These are phyloP conservation scores for Yarrowia alimentaria DNA, from an alignment of 805 yeast species.

Conservation along the genomic window DNA sequence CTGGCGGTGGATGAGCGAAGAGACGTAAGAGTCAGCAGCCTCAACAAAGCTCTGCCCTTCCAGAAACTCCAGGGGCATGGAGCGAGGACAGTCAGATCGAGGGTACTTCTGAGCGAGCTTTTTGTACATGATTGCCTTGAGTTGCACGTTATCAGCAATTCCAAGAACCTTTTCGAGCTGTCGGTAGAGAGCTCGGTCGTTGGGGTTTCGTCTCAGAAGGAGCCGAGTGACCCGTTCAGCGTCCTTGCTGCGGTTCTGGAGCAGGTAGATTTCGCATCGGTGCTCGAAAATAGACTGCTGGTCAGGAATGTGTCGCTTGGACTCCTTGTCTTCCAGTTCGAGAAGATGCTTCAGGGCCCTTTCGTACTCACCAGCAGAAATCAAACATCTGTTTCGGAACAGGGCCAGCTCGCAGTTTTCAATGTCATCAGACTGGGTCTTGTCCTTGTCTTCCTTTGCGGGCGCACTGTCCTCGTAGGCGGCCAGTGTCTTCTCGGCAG, in stretches of 20 bases:
- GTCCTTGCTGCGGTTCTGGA: slow-evolving; percentile 56
- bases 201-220: slow-evolving; percentile 82
- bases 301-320: slow-evolving; percentile 51
- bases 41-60: slow-evolving; percentile 49
- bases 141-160: slow-evolving; percentile 46
- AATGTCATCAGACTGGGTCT: slow-evolving; percentile 47
- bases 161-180: slow-evolving; percentile 65
- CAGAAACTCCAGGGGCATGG: slow-evolving; percentile 60
- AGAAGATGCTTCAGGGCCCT: slow-evolving; percentile 7
- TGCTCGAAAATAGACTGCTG: slow-evolving; percentile 60
- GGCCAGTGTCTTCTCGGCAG: slow-evolving; percentile 68
- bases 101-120: slow-evolving; percentile 73
- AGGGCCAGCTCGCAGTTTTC: slow-evolving; percentile 81
- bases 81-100: slow-evolving; percentile 73
- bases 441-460: slow-evolving; percentile 57
- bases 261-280: slow-evolving; percentile 61
- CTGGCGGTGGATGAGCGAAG: slow-evolving; percentile 65
- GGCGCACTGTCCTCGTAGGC: slow-evolving; percentile 70
- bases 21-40: slow-evolving; percentile 55
- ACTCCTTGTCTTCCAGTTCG: slow-evolving; percentile 45
- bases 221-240: slow-evolving; percentile 68
- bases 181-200: slow-evolving; percentile 62
- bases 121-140: slow-evolving; percentile 59
- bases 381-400: slow-evolving; percentile 66
- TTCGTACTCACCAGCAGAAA: slow-evolving; percentile 45